These are phyloP conservation scores for Lentinula detonsa DNA, from an alignment of 768 basidiomycete genomes.

Conservation along the genomic window DNA sequence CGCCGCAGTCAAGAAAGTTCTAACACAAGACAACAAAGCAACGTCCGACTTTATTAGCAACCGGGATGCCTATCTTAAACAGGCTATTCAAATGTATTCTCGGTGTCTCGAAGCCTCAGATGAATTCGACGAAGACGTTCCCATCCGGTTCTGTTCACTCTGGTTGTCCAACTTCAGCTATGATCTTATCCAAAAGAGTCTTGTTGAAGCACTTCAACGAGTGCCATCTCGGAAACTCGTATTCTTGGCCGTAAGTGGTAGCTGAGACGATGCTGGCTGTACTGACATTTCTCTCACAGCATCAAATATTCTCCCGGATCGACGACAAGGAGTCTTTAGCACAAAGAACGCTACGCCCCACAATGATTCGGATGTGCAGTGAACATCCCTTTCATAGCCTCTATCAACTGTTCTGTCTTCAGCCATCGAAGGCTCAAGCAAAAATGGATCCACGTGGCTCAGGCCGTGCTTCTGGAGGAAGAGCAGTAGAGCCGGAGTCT, in stretches of 20 bases:
- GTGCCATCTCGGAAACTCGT: slow-evolving; percentile 87
- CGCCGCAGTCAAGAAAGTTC: slow-evolving; percentile 38
- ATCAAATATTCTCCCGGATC: slow-evolving; percentile 91
- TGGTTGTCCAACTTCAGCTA: slow-evolving; percentile 89
- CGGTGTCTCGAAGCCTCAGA: slow-evolving; percentile 66
- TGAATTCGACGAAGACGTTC: slow-evolving; percentile 66
- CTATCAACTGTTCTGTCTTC: slow-evolving; percentile 82
- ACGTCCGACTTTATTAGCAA: slow-evolving; percentile 35
- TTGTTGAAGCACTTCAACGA: slow-evolving; percentile 41
- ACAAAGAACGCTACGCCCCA: slow-evolving; percentile 42
- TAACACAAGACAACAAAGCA: slow-evolving; percentile 47
- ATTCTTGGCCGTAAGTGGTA: slow-evolving; percentile 57
- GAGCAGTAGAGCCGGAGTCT: slow-evolving; percentile 10
- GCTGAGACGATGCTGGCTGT: neutral
- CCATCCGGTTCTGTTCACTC: slow-evolving; percentile 80
- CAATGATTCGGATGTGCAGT: slow-evolving; percentile 70
- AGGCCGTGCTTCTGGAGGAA: slow-evolving; percentile 22
- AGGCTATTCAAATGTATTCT: slow-evolving; percentile 85
- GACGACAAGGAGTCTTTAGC: slow-evolving; percentile 22
- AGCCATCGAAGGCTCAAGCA: slow-evolving; percentile 21
- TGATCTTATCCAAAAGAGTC: slow-evolving; percentile 32
- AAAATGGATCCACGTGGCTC: slow-evolving; percentile 35
- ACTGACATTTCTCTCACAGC: slow-evolving; percentile 25
- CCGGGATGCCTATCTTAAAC: slow-evolving; percentile 57
- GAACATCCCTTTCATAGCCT: slow-evolving; percentile 95